These are phyloP conservation scores for Mycena alexandri DNA, from an alignment of 768 basidiomycete genomes.

Conservation along the genomic window DNA sequence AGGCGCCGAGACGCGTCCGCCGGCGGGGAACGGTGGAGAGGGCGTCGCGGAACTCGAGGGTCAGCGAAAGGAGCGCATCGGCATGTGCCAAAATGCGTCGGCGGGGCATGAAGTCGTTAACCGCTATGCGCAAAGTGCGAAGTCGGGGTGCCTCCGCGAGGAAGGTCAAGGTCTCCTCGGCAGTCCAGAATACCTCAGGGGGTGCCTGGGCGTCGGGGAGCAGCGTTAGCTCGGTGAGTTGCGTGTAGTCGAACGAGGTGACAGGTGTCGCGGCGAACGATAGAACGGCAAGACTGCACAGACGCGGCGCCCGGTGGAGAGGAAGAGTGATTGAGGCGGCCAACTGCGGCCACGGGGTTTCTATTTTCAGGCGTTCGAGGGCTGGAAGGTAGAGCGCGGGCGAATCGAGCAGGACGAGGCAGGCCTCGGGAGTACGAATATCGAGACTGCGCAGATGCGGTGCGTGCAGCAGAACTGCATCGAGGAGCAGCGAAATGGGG, in stretches of 20 bases:
- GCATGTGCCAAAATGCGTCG: slow-evolving; percentile 17
- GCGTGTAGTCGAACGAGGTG: slow-evolving; percentile 3
- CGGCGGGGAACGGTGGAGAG: slow-evolving; percentile 9
- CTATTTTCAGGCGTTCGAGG: slow-evolving; percentile 32
- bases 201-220: slow-evolving; percentile 15
- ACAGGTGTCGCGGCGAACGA: slow-evolving; percentile 17
- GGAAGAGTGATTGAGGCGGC: slow-evolving; percentile 1
- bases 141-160: slow-evolving; percentile 17
- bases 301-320: slow-evolving; percentile 15
- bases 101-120: slow-evolving; percentile 23
- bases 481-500: slow-evolving; percentile 11
- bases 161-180: slow-evolving; percentile 27
- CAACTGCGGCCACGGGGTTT: slow-evolving; percentile 16
- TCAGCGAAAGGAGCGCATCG: slow-evolving; percentile 16
- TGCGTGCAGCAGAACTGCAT: slow-evolving; percentile 18
- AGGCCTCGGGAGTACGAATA: slow-evolving; percentile 15
- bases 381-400: slow-evolving; percentile 24
- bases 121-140: slow-evolving; percentile 14
- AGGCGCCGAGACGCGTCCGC: slow-evolving; percentile 20
- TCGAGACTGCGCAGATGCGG: slow-evolving; percentile 12
- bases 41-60: slow-evolving; percentile 28
- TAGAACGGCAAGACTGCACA: slow-evolving; percentile 3
- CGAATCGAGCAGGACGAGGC: slow-evolving; percentile 24
- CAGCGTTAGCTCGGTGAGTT: slow-evolving; percentile 22
- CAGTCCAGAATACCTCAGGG: slow-evolving; percentile 16